These are phyloP conservation scores for Trifolium pratense DNA, from an alignment of 306 rosid genomes.

Conservation along the genomic window DNA sequence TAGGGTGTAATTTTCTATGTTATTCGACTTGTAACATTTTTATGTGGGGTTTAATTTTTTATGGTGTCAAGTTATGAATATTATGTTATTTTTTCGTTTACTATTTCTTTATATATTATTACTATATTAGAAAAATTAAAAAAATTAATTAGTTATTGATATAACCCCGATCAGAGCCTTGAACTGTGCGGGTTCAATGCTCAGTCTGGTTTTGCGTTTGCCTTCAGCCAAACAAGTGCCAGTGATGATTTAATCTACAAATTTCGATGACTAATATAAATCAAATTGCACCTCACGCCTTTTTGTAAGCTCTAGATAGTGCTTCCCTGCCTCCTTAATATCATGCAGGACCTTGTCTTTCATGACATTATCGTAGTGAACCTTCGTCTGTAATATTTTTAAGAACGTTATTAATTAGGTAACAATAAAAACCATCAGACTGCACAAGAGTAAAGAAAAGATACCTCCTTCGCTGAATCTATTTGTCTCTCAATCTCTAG, in stretches of 20 bases:
- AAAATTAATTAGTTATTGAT: no score
- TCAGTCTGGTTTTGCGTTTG: not conserved
- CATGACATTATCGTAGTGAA: constrained; percentile 73
- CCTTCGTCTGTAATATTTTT: constrained; percentile 54
- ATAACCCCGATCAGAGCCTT: not conserved
- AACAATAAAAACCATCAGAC: constrained; percentile 18
- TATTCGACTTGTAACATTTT: not conserved
- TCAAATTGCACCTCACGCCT: constrained; percentile 60
- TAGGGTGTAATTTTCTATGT: not conserved
- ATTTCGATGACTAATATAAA: constrained; percentile 30
- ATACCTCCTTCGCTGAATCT: constrained; percentile 60
- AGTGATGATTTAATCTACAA: constrained; percentile 12
- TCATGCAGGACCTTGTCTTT: constrained; percentile 57
- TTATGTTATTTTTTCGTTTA: not conserved
- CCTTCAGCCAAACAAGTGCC: constrained; percentile 5
- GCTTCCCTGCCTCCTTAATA: constrained; percentile 62
- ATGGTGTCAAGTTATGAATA: not conserved
- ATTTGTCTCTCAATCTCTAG: constrained; percentile 59
- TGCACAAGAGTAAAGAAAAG: constrained; percentile 7
- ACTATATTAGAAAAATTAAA: not conserved
- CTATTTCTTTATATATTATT: no score
- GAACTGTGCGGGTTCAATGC: not conserved
- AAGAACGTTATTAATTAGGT: not conserved
- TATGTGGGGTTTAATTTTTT: not conserved
- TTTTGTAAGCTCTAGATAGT: constrained; percentile 51